Evolutionary conservation across 176 grass and related monocot genomes (phyloP).

Genomic region (Hordeum vulgare): DNA sequence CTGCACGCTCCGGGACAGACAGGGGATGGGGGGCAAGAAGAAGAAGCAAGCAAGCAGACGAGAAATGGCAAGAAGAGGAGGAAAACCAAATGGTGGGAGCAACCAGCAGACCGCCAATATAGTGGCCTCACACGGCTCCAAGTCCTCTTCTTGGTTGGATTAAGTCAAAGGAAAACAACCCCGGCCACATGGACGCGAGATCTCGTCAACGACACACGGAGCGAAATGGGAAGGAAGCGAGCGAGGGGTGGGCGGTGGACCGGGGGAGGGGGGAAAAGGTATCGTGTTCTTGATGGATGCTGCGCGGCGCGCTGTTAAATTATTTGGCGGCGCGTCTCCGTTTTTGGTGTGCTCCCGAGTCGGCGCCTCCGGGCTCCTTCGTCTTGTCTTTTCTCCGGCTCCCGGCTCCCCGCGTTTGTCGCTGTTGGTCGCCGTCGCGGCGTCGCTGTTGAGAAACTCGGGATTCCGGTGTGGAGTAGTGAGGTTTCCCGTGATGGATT

Average conservation of each 20-base stretch:
- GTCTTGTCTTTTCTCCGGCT: not conserved
- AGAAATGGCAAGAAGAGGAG: not conserved
- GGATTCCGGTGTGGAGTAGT: not conserved
- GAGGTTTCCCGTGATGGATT: not conserved
- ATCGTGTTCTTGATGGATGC: not conserved
- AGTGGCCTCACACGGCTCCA: conserved; percentile 4
- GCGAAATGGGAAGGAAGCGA: not conserved
- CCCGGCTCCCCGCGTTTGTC: not conserved
- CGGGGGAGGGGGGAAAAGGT: not conserved
- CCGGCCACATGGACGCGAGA: conserved; percentile 20
- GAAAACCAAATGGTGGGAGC: not conserved
- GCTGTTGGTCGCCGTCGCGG: not conserved
- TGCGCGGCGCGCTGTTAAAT: not conserved
- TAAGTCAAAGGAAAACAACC: conserved; percentile 16
- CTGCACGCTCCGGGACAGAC: not conserved
- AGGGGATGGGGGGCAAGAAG: not conserved
- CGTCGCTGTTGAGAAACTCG: conserved; percentile 12
- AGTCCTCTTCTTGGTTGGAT: conserved; percentile 38
- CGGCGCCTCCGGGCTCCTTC: not conserved
- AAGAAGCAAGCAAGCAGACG: conserved; percentile 8
- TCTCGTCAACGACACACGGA: conserved; percentile 27
- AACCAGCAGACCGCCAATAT: not conserved
- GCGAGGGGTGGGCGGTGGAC: not conserved
- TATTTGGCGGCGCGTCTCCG: not conserved
- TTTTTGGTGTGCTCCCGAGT: conserved; percentile 15